Conservation (phyloP, 306 rosid genomes). For the Trifolium dubium region DNA sequence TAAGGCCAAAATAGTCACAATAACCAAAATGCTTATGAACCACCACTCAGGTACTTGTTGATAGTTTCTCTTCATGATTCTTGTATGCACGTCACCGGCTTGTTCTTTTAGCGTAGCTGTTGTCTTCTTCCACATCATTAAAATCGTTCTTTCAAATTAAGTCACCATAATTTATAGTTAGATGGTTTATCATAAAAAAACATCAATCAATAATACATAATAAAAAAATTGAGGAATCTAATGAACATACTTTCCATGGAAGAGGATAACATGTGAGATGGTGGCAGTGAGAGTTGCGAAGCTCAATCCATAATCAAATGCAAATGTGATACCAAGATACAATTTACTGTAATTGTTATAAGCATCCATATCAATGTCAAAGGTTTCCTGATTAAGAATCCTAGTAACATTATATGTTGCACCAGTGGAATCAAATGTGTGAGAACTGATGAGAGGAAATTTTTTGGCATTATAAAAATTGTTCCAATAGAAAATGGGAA, state of each 20-base stretch:
- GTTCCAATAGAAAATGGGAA: slow-evolving; percentile 75
- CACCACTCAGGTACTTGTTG: slow-evolving; percentile 82
- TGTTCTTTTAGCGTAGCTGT: slow-evolving; percentile 40
- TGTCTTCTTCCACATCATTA: slow-evolving; percentile 59
- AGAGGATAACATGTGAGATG: slow-evolving; percentile 74
- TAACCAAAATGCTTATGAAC: slow-evolving; percentile 53
- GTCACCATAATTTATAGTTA: slow-evolving; percentile 2
- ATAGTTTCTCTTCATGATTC: slow-evolving; percentile 82
- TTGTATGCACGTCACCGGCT: slow-evolving; percentile 65
- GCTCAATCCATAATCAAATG: slow-evolving; percentile 74
- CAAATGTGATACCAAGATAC: slow-evolving; percentile 70
- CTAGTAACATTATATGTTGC: slow-evolving; percentile 54
- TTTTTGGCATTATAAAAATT: slow-evolving; percentile 68
- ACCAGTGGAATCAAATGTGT: slow-evolving; percentile 71
- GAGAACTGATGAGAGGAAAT: slow-evolving; percentile 75
- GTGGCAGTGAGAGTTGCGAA: slow-evolving; percentile 76
- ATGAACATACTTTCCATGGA: slow-evolving; percentile 77
- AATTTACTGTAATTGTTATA: slow-evolving; percentile 76
- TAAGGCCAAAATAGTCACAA: slow-evolving; percentile 51
- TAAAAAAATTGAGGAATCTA: neutral
- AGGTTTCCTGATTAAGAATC: slow-evolving; percentile 52
- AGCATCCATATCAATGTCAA: slow-evolving; percentile 49
- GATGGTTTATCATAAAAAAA: slow-evolving; percentile 10
- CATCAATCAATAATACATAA: neutral
- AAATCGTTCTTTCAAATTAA: slow-evolving; percentile 51